Conservation (phyloP, 495 filamentous ascomycete genomes). For the Trichocladium uniseriatum region DNA sequence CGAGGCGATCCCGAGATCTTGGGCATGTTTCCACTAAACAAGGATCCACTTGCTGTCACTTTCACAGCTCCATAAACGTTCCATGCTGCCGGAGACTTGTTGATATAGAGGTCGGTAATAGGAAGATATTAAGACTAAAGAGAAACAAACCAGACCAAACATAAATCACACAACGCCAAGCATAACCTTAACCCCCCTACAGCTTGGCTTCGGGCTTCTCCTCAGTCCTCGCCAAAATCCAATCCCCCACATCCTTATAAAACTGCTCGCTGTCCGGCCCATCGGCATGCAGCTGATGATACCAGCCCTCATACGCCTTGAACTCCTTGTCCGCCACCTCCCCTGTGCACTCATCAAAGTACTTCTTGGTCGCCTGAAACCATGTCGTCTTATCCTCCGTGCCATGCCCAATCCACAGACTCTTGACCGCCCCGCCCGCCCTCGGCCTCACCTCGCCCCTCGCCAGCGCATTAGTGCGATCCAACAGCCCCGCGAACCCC, state of each 20-base stretch:
- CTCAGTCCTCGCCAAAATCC: conserved; percentile 51
- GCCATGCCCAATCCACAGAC: conserved; percentile 59
- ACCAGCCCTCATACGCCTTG: conserved; percentile 66
- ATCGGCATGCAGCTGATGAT: conserved; percentile 71
- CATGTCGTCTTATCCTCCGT: conserved; percentile 57
- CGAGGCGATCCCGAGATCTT: not conserved
- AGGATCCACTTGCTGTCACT: no score
- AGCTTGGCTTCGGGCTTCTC: conserved; percentile 11
- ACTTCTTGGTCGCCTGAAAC: conserved; percentile 50
- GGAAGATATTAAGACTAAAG: no score
- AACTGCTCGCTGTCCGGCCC: conserved; percentile 51
- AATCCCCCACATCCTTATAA: conserved; percentile 60
- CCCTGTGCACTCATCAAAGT: conserved; percentile 42
- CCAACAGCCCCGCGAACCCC: conserved; percentile 64
- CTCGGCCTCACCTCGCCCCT: conserved; percentile 30
- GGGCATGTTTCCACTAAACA: not conserved
- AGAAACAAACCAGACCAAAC: not conserved
- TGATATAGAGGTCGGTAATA: no score
- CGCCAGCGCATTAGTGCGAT: conserved; percentile 48
- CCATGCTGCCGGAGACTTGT: not conserved
- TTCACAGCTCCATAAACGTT: no score
- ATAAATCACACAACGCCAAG: not conserved
- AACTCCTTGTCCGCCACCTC: conserved; percentile 57
- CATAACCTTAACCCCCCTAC: not conserved
- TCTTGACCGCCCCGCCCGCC: conserved; percentile 26